Base-by-base conservation (phyloP, 176 grass and related monocot species). In the Olyra latifolia region DNA sequence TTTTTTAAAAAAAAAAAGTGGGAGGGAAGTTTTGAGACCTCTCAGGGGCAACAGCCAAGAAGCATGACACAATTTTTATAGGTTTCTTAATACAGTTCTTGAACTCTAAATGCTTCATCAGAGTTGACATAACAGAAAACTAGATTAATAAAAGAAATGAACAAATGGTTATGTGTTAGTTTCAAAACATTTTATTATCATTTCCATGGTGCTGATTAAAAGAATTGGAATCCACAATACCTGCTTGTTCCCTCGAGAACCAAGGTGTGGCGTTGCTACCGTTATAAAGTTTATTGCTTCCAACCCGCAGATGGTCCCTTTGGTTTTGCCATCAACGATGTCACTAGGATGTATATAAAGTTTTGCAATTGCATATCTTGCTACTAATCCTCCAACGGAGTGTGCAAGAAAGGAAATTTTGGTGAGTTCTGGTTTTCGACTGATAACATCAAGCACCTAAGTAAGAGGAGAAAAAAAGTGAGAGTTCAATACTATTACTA, bases 351-450 rank as follows among this genome's bases (percentile, higher is more conserved):
- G 68, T 64, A 80, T 82, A 66, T 92, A 97, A 49, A 97, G 89
- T 78, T 80, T 94, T 24, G 88, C 85, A 10, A 97, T 92, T 77
- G 92, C 89, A 90, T 94, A 97, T 87, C 95, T 88, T 52, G 95
- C 85, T 44, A 86, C 91, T 76, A 97, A 88, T 67, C 95, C 95
- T 71, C 95, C 95, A 25, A 97, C 82, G 0, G 95, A 97, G 60
- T 97, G 95, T 61, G 92, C 92, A 68, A 97, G 78, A 74, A 97
- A 97, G 66, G 95, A 97, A 79, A 94, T 90, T 86, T 89, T 97
- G 10, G 25, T 73, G 57, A 94, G 81, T 77, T 90, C 87, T 69
- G 92, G 87, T 42, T 72, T 87, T 83, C 71, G 78, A 53, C 74
- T 72, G 44, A 94, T 80, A 69, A 94, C 85, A 76, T 87, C 89